Conservation (phyloP, 2,329 filamentous ascomycete genomes). For the Diplodia intermedia region DNA sequence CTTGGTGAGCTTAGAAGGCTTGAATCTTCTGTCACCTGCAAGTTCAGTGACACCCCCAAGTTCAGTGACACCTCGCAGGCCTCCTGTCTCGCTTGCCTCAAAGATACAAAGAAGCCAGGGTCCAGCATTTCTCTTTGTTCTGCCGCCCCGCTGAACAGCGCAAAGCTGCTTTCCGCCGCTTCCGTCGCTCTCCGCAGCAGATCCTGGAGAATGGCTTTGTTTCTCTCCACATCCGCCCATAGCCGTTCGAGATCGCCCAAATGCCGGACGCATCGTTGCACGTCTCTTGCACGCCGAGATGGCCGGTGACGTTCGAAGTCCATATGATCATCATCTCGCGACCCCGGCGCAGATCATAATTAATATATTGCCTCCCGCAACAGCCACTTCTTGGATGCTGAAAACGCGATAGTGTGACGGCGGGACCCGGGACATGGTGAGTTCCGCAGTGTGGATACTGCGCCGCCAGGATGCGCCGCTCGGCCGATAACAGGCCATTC, state of each 20-base stretch:
- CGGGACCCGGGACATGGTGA: conserved; percentile 19
- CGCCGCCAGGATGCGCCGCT: conserved; percentile 23
- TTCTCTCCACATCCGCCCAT: conserved; percentile 18
- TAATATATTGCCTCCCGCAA: neutral
- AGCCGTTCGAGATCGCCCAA: conserved; percentile 2
- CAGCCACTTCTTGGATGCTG: conserved; percentile 13
- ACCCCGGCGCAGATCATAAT: conserved; percentile 32
- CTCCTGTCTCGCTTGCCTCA: neutral
- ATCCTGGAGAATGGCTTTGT: conserved; percentile 17
- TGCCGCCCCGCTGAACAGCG: conserved; percentile 15
- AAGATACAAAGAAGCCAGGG: conserved; percentile 26
- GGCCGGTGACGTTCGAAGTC: conserved; percentile 15
- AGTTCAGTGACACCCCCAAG: no score
- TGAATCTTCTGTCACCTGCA: no score
- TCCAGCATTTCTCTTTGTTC: conserved; percentile 15
- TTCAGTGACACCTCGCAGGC: neutral
- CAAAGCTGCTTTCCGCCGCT: conserved; percentile 16
- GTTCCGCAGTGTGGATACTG: conserved; percentile 20
- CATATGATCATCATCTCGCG: conserved; percentile 39
- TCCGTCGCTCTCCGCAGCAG: conserved; percentile 25
- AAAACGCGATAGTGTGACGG: conserved; percentile 24
- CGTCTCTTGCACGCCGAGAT: conserved; percentile 27
- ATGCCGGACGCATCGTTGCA: conserved; percentile 22
- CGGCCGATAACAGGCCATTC: conserved; percentile 12
- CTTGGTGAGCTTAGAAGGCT: no score